Percentiles rank a stretch among this genome's conserved stretches.
phyloP scores from a whole-genome alignment of 805 yeast genomes.

The Pichia phayaonensis region DNA sequence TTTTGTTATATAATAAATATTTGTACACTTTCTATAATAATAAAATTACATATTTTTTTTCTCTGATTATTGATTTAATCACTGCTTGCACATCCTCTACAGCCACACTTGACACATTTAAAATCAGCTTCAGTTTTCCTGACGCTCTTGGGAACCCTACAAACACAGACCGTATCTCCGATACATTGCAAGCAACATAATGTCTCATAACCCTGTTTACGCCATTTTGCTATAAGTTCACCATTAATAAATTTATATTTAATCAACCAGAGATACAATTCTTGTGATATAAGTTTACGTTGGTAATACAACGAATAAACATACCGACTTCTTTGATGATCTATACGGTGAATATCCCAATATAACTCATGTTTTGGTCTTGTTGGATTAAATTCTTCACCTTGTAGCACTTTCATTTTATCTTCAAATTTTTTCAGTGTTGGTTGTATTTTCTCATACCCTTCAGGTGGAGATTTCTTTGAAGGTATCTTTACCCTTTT shows the following conservation, averaged over 20 bases:
- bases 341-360: slow-evolving; percentile 65
- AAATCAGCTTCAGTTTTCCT: slow-evolving; percentile 28
- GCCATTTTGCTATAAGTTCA: slow-evolving; percentile 64
- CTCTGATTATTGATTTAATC: slow-evolving; percentile 33
- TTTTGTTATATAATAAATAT: slow-evolving; percentile 5
- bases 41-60: background rate
- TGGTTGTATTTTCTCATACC: slow-evolving; percentile 60
- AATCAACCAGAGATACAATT: slow-evolving; percentile 67
- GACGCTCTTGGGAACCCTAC: slow-evolving; percentile 67
- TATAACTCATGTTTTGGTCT: slow-evolving; percentile 44
- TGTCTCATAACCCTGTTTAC: slow-evolving; percentile 65
- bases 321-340: slow-evolving; percentile 71
- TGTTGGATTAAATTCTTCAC: slow-evolving; percentile 33
- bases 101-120: slow-evolving; percentile 72
- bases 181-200: slow-evolving; percentile 81
- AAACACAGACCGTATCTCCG: slow-evolving; percentile 68
- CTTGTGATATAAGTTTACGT: slow-evolving; percentile 56
- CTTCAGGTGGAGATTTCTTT: slow-evolving; percentile 57
- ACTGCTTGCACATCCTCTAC: slow-evolving; percentile 74
- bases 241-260: slow-evolving; percentile 60
- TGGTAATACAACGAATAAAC: slow-evolving; percentile 68
- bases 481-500: slow-evolving; percentile 3
- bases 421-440: slow-evolving; percentile 53
- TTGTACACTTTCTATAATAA: background rate
- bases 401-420: slow-evolving; percentile 39